Percentiles rank a stretch among this genome's conserved stretches.
Conservation (phyloP, 2,329 filamentous ascomycete species). For the Parastagonospora avenae region DNA sequence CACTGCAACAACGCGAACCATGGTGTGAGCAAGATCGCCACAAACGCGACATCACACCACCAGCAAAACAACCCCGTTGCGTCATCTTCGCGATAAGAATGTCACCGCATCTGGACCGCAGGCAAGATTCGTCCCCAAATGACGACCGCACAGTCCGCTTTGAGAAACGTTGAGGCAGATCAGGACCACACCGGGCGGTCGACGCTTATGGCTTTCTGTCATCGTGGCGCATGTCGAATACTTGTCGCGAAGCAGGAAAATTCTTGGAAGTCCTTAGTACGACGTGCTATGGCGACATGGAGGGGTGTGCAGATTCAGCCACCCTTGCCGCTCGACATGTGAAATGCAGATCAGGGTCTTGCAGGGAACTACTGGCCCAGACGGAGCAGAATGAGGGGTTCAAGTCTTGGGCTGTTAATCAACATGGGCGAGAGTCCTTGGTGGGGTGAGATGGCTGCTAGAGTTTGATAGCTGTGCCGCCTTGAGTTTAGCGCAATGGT, state of each 20-base stretch:
- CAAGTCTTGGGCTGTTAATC: constrained; percentile 10
- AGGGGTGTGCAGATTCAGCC: constrained; percentile 13
- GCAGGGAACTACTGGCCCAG: constrained; percentile 2
- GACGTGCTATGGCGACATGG: constrained; percentile 3
- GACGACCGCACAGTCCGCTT: constrained; percentile 2
- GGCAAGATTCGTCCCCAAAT: constrained; percentile 1
- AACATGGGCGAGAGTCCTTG: not conserved
- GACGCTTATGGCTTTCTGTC: not conserved
- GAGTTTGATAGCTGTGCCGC: too few species aligned
- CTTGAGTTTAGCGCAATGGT: too few species aligned
- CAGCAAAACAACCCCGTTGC: not conserved
- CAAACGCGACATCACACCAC: not conserved
- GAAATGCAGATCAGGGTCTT: constrained; percentile 24
- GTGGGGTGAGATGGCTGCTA: too few species aligned
- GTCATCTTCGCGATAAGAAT: constrained; percentile 10
- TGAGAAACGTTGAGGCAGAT: constrained; percentile 1
- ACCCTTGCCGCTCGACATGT: constrained; percentile 19
- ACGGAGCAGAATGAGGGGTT: constrained; percentile 13
- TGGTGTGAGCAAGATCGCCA: not conserved
- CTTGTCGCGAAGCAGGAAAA: not conserved
- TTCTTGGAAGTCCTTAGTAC: constrained; percentile 2
- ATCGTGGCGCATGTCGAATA: constrained; percentile 12
- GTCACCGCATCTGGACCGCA: not conserved
- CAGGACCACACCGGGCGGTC: too few species aligned
- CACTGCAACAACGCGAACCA: not conserved